phyloP scores from a whole-genome alignment of 176 grass and related monocot genomes.

The Typha latifolia region DNA sequence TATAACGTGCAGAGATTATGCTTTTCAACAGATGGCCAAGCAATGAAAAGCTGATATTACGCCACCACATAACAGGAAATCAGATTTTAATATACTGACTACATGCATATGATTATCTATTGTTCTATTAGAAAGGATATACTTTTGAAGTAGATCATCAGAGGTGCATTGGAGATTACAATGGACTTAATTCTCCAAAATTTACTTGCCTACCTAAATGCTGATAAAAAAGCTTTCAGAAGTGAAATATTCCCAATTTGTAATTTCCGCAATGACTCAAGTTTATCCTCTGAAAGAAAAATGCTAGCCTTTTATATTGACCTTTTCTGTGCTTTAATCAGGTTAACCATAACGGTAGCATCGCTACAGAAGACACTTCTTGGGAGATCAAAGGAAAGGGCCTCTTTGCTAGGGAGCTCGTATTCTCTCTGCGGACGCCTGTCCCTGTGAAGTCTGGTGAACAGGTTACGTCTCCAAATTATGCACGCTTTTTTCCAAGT shows the following conservation, averaged over 20 bases:
- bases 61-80: too few species aligned
- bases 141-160: background rate
- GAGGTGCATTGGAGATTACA: background rate
- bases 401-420: slow-evolving; percentile 51
- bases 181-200: too few species aligned
- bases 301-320: background rate
- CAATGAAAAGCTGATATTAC: background rate
- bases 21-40: background rate
- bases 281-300: too few species aligned
- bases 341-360: slow-evolving; percentile 63
- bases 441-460: slow-evolving; percentile 56
- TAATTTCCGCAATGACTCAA: too few species aligned
- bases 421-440: slow-evolving; percentile 70
- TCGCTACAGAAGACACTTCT: slow-evolving; percentile 54
- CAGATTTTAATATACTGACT: too few species aligned
- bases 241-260: too few species aligned
- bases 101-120: background rate
- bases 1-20: background rate
- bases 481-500: background rate
- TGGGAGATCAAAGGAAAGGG: slow-evolving; percentile 97
- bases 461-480: slow-evolving; percentile 39
- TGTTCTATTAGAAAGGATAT: background rate
- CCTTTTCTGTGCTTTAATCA: slow-evolving; percentile 23
- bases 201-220: too few species aligned
- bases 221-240: too few species aligned